phyloP scores from a whole-genome alignment of 805 yeast species.

The Starmerella sirachaensis region DNA sequence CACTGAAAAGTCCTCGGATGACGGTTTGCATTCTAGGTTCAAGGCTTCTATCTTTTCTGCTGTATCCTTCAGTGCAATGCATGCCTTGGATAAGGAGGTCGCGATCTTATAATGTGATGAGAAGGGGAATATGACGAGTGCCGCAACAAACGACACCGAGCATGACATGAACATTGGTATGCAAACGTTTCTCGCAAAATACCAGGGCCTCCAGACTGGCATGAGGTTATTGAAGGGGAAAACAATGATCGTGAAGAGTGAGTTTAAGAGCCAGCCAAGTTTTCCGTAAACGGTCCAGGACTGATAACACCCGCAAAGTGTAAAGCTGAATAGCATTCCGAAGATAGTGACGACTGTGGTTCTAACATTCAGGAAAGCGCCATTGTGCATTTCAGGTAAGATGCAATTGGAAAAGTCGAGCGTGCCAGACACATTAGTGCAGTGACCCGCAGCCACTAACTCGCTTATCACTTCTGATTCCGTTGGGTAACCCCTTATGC shows the following conservation, averaged over 20 bases:
- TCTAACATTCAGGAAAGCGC: slow-evolving; percentile 19
- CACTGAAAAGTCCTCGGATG: slow-evolving; percentile 9
- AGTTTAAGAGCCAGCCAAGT: slow-evolving; percentile 22
- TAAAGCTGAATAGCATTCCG: slow-evolving; percentile 19
- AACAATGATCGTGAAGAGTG: slow-evolving; percentile 21
- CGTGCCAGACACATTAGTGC: slow-evolving; percentile 12
- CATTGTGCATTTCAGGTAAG: slow-evolving; percentile 16
- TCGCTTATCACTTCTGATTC: slow-evolving; percentile 7
- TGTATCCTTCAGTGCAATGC: slow-evolving; percentile 6
- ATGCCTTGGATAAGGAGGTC: slow-evolving; percentile 13
- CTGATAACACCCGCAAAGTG: slow-evolving; percentile 17
- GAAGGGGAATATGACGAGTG: slow-evolving; percentile 23
- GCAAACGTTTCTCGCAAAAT: slow-evolving; percentile 16
- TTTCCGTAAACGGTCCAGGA: slow-evolving; percentile 16
- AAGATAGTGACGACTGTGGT: slow-evolving; percentile 22
- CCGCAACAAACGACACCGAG: slow-evolving; percentile 19
- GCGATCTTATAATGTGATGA: slow-evolving; percentile 23
- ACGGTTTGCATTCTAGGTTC: slow-evolving; percentile 11
- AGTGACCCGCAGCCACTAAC: slow-evolving; percentile 20
- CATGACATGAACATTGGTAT: slow-evolving; percentile 24
- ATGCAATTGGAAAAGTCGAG: slow-evolving; percentile 20
- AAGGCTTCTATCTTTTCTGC: slow-evolving; percentile 3
- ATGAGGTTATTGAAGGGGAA: slow-evolving; percentile 17
- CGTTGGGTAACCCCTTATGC: slow-evolving; percentile 21
- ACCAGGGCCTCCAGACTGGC: slow-evolving; percentile 24